A percentile compares a stretch with the other conserved stretches of the same genome.
These are phyloP conservation scores for Apiospora marii DNA, from an alignment of 2,329 filamentous ascomycete species.

Conservation along the genomic window DNA sequence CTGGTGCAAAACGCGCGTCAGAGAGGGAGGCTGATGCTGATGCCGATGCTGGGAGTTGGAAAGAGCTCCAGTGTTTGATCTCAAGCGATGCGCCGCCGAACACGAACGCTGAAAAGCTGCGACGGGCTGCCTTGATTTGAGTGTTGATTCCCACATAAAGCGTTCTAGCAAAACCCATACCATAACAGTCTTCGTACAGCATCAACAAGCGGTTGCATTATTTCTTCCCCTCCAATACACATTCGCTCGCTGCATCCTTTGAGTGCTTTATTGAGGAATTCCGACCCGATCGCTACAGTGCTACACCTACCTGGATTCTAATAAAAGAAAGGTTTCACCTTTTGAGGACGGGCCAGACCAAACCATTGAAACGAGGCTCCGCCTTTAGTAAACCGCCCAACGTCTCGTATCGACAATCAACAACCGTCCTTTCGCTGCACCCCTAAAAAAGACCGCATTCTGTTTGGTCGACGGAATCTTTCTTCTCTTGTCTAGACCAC, in stretches of 20 bases:
- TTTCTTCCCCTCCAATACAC: not conserved
- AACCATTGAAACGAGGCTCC: constrained; percentile 25
- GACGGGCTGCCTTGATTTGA: constrained; percentile 15
- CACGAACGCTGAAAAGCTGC: not conserved
- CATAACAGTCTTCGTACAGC: not conserved
- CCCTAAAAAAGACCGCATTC: constrained; percentile 7
- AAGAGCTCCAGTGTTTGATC: not conserved
- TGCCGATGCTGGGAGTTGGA: not conserved
- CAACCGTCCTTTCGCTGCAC: not conserved
- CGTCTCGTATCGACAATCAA: constrained; percentile 19
- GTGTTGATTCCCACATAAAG: constrained; percentile 11
- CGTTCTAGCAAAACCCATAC: not conserved
- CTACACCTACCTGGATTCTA: not conserved
- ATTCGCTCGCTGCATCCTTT: not conserved
- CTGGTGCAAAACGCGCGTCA: constrained; percentile 19
- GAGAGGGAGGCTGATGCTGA: not conserved
- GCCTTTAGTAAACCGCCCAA: constrained; percentile 21
- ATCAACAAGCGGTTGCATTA: not conserved
- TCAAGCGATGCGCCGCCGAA: not conserved
- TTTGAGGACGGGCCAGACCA: constrained; percentile 16
- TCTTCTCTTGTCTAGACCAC: not conserved
- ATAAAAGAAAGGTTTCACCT: not conserved
- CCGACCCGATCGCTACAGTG: not conserved
- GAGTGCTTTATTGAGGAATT: not conserved
- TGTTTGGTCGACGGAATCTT: not conserved